Conservation (phyloP, 257 asterid genomes). For the Mentha longifolia region DNA sequence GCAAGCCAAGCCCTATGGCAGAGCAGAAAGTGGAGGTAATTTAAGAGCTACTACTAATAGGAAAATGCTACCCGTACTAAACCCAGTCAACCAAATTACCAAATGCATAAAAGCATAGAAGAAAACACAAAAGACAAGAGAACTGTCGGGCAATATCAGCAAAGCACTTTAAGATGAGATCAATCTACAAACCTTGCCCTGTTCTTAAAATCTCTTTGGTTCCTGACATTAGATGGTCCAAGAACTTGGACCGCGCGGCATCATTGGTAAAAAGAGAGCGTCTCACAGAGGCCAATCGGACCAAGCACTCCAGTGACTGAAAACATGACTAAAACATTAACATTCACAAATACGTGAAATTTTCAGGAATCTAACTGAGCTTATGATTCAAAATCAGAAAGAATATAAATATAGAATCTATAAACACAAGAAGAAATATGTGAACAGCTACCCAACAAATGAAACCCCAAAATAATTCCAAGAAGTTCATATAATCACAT, state of each 20-base stretch:
- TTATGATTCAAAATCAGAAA: conserved; percentile 19
- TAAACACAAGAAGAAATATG: neutral
- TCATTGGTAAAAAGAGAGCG: conserved; percentile 94
- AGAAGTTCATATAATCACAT: conserved; percentile 7
- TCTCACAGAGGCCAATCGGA: conserved; percentile 89
- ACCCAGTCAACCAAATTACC: conserved; percentile 26
- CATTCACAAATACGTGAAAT: conserved; percentile 3
- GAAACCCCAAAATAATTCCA: conserved; percentile 6
- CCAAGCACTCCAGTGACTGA: conserved; percentile 95
- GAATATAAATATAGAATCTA: neutral
- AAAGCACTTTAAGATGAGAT: conserved; percentile 29
- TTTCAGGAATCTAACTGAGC: conserved; percentile 17
- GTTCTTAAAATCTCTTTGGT: conserved; percentile 88
- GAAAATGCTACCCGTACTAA: neutral
- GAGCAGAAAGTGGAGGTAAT: neutral
- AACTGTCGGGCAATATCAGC: neutral
- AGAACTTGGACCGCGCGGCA: conserved; percentile 79
- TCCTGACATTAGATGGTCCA: conserved; percentile 94
- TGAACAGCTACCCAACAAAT: conserved; percentile 7
- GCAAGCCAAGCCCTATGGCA: neutral
- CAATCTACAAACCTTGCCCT: conserved; percentile 71
- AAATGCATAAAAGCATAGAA: conserved; percentile 20
- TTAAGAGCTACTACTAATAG: conserved; percentile 17
- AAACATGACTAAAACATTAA: neutral
- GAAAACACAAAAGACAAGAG: conserved; percentile 10